phyloP scores from a whole-genome alignment of 805 yeast genomes.

The Saccharomyces eubayanus region DNA sequence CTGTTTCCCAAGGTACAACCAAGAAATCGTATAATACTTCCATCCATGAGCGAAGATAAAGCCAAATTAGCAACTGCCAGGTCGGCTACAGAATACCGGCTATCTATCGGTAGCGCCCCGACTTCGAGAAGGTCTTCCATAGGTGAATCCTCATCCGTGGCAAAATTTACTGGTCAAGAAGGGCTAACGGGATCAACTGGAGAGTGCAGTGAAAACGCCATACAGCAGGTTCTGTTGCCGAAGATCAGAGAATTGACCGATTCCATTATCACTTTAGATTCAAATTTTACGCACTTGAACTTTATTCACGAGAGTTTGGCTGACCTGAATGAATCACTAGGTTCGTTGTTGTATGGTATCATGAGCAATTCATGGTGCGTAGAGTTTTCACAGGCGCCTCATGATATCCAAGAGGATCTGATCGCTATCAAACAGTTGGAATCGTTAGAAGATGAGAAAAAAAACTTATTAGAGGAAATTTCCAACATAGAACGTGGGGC shows the following conservation, averaged over 20 bases:
- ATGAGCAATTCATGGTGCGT: conserved; percentile 85
- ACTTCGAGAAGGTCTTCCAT: conserved; percentile 30
- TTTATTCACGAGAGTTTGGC: conserved; percentile 53
- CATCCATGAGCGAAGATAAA: conserved; percentile 12
- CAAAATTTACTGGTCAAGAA: neutral
- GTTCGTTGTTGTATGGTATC: conserved; percentile 69
- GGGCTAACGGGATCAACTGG: neutral
- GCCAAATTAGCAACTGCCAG: conserved; percentile 8
- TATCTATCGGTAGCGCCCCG: conserved; percentile 35
- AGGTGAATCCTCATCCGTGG: conserved; percentile 8
- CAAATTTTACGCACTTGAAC: conserved; percentile 49
- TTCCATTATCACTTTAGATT: conserved; percentile 46
- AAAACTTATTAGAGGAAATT: conserved; percentile 9
- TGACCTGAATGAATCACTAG: conserved; percentile 68
- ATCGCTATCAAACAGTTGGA: conserved; percentile 14
- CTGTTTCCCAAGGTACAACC: neutral
- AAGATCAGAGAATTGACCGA: conserved; percentile 41
- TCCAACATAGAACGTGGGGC: neutral
- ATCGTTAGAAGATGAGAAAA: conserved; percentile 15
- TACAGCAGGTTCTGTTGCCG: conserved; percentile 34
- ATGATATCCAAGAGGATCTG: conserved; percentile 21
- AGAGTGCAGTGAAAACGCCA: conserved; percentile 9
- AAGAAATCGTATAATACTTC: neutral
- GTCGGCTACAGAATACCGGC: conserved; percentile 31
- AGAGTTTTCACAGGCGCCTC: conserved; percentile 42